A percentile compares a stretch with the other conserved stretches of the same genome.
These are phyloP conservation scores for Yamadazyma olivae DNA, from an alignment of 805 yeast species.

Conservation along the genomic window DNA sequence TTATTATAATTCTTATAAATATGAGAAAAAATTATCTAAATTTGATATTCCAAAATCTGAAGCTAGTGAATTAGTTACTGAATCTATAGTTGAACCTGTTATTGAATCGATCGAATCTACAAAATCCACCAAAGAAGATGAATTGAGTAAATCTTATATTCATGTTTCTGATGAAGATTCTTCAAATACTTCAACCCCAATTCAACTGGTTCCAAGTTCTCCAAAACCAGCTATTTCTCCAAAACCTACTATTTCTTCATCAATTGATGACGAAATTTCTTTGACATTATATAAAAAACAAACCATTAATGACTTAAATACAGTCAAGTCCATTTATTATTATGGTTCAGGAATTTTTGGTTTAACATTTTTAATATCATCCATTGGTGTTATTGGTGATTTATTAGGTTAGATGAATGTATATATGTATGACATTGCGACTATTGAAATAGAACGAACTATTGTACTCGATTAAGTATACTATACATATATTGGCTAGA, in stretches of 20 bases:
- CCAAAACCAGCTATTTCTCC: conserved; percentile 3
- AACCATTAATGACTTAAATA: conserved; percentile 19
- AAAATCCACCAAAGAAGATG: too few species aligned
- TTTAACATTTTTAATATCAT: conserved; percentile 45
- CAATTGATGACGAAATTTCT: conserved; percentile 23
- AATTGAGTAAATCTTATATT: conserved; percentile 38
- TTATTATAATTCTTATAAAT: conserved; percentile 13
- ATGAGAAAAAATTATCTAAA: conserved; percentile 15
- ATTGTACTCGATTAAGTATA: too few species aligned
- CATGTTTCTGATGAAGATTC: conserved; percentile 40
- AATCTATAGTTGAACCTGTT: not conserved
- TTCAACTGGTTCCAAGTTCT: conserved; percentile 8
- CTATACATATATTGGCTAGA: too few species aligned
- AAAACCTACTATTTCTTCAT: conserved; percentile 20
- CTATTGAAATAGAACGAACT: too few species aligned
- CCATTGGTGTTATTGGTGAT: conserved; percentile 61
- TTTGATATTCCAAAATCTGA: conserved; percentile 2
- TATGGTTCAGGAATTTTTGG: conserved; percentile 43
- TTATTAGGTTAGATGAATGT: not conserved
- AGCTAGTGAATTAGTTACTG: not conserved
- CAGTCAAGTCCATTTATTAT: conserved; percentile 34
- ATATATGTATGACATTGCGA: too few species aligned
- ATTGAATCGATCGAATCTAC: conserved; percentile 5
- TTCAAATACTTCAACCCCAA: conserved; percentile 20
- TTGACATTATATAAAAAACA: conserved; percentile 30